These are phyloP conservation scores for Panaeolus papilionaceus DNA, from an alignment of 768 basidiomycete genomes.

Conservation along the genomic window DNA sequence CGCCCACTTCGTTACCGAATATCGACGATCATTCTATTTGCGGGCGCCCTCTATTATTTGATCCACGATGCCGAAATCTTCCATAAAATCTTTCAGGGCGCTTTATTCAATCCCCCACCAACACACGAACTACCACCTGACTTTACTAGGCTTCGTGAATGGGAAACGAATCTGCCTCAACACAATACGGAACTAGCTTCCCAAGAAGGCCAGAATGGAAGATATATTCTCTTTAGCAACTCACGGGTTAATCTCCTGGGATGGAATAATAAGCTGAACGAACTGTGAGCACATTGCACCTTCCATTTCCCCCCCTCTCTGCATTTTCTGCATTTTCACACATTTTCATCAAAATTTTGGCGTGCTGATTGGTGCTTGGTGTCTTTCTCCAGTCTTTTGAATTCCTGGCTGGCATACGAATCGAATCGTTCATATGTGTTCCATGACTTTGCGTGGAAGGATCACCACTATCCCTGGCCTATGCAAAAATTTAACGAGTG, in stretches of 20 bases:
- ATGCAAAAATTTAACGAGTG: constrained; percentile 29
- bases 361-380: not conserved
- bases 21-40: constrained; percentile 3
- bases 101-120: not conserved
- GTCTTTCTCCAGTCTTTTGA: constrained; percentile 46
- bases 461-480: constrained; percentile 51
- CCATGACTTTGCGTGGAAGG: constrained; percentile 51
- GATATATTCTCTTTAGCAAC: constrained; percentile 55
- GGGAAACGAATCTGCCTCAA: constrained; percentile 54
- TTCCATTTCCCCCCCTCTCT: not conserved
- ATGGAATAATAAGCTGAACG: constrained; percentile 61
- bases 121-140: not conserved
- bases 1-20: not conserved
- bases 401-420: constrained; percentile 55
- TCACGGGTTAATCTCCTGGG: constrained; percentile 47
- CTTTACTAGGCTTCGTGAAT: constrained; percentile 35
- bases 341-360: not conserved
- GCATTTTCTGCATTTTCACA: not conserved
- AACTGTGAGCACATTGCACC: constrained; percentile 44
- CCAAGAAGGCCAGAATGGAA: constrained; percentile 53
- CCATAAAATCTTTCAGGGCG: not conserved
- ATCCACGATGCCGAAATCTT: not conserved
- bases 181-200: constrained; percentile 53
- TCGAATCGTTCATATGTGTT: constrained; percentile 60
- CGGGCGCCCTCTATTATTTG: constrained; percentile 1